phyloP scores from a whole-genome alignment of 2,329 filamentous ascomycete genomes.

The Venturia asperata region DNA sequence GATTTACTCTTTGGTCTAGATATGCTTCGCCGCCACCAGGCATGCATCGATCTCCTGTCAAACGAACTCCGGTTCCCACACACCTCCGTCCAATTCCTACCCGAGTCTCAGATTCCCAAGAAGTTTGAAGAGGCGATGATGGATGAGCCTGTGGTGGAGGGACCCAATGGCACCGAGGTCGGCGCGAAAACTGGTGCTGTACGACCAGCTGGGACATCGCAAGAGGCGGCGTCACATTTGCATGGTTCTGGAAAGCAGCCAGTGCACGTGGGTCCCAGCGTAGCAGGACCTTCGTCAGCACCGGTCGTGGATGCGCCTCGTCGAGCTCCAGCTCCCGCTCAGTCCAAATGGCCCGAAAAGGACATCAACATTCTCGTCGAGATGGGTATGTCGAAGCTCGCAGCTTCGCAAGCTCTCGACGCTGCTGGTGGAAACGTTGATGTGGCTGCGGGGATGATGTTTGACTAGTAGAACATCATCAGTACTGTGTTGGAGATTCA shows the following conservation, averaged over 20 bases:
- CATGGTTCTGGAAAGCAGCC: constrained; percentile 18
- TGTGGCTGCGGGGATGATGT: constrained; percentile 75
- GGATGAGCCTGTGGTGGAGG: constrained; percentile 75
- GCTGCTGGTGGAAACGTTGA: constrained; percentile 82
- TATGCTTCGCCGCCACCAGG: constrained; percentile 95
- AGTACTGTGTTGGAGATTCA: background rate
- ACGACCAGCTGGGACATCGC: constrained; percentile 38
- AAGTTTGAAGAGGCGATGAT: constrained; percentile 62
- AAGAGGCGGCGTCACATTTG: constrained; percentile 23
- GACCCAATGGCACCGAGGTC: constrained; percentile 82
- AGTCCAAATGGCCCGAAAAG: constrained; percentile 48
- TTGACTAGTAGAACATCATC: constrained; percentile 26
- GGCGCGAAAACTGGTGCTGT: constrained; percentile 77
- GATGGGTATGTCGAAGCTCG: constrained; percentile 68
- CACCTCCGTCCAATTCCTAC: constrained; percentile 80
- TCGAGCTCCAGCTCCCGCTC: constrained; percentile 21
- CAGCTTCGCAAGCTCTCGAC: constrained; percentile 73
- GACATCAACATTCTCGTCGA: constrained; percentile 68
- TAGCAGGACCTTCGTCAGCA: constrained; percentile 15
- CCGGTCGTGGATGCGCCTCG: constrained; percentile 18
- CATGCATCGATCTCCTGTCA: constrained; percentile 77
- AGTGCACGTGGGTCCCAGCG: constrained; percentile 18
- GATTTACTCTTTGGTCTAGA: constrained; percentile 89
- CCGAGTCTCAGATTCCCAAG: constrained; percentile 91
- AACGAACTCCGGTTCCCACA: constrained; percentile 84